A percentile compares a stretch with the other conserved stretches of the same genome.
phyloP scores from a whole-genome alignment of 164 flowering plant species.

The Stephania yunnanensis region DNA sequence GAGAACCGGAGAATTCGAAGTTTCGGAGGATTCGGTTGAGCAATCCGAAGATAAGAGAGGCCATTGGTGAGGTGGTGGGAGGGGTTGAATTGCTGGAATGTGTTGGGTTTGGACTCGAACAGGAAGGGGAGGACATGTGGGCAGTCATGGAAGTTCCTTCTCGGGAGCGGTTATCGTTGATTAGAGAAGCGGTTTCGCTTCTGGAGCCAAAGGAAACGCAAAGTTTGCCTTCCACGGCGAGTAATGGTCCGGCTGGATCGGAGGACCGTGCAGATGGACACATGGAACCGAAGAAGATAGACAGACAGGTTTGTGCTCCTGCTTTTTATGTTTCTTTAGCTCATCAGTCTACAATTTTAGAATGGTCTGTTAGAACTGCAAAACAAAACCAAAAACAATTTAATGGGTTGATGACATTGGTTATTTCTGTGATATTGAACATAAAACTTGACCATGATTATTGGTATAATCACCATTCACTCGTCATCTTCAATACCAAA shows the following conservation, averaged over 20 bases:
- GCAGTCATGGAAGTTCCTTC: slow-evolving; percentile 66
- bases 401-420: not conserved
- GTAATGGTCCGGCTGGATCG: slow-evolving; percentile 23
- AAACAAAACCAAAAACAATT: not conserved
- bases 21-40: slow-evolving; percentile 78
- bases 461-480: not conserved
- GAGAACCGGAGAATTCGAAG: slow-evolving; percentile 73
- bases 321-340: not conserved
- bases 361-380: not conserved
- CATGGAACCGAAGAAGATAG: slow-evolving; percentile 41
- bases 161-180: slow-evolving; percentile 27
- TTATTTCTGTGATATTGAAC: not conserved
- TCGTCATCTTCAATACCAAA: not conserved
- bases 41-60: slow-evolving; percentile 83
- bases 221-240: slow-evolving; percentile 20
- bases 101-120: slow-evolving; percentile 67
- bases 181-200: slow-evolving; percentile 43
- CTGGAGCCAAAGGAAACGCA: slow-evolving; percentile 37
- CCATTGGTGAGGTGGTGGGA: slow-evolving; percentile 62
- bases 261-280: slow-evolving; percentile 23
- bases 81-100: slow-evolving; percentile 77
- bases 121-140: slow-evolving; percentile 84
- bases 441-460: not conserved
- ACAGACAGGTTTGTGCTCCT: slow-evolving; percentile 59
- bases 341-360: not conserved